Conservation (phyloP, 164 flowering plant species). For the Amborella trichopoda region DNA sequence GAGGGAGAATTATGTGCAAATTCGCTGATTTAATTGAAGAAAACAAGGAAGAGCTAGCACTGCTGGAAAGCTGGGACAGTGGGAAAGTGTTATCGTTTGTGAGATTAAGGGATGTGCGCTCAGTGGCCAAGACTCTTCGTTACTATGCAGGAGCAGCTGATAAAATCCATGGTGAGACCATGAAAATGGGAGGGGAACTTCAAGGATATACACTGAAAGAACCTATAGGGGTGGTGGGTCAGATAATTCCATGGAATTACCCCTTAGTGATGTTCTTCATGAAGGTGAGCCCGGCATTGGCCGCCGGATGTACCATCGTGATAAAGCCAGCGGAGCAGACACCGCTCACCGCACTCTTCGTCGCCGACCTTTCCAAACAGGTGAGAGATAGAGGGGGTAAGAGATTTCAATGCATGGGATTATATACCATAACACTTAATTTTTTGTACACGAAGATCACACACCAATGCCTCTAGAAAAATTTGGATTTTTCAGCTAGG, state of each 20-base stretch:
- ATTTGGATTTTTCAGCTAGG: too few relatives aligned
- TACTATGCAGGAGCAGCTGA: conserved; percentile 89
- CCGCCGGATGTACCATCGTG: conserved; percentile 87
- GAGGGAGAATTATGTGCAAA: conserved; percentile 53
- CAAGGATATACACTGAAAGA: conserved; percentile 63
- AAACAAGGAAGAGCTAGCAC: conserved; percentile 54
- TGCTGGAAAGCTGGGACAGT: conserved; percentile 47
- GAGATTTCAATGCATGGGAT: too few relatives aligned
- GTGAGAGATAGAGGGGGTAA: too few relatives aligned
- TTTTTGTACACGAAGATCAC: too few relatives aligned
- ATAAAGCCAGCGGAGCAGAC: conserved; percentile 87
- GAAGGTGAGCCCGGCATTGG: conserved; percentile 61
- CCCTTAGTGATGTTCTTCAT: conserved; percentile 36
- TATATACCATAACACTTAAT: too few relatives aligned
- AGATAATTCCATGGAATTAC: conserved; percentile 72
- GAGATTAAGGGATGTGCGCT: conserved; percentile 35
- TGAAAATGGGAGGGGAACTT: conserved; percentile 38
- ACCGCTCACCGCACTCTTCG: conserved; percentile 65
- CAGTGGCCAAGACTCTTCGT: conserved; percentile 21
- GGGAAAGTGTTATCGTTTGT: conserved; percentile 38
- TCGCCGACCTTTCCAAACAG: conserved; percentile 66
- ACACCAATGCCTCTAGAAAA: too few relatives aligned
- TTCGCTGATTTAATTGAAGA: conserved; percentile 58
- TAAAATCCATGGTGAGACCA: conserved; percentile 66
- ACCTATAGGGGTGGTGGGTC: conserved; percentile 80